These are phyloP conservation scores for Chlamydomonas sp. DNA, from an alignment of 139 green algal species.

Conservation along the genomic window DNA sequence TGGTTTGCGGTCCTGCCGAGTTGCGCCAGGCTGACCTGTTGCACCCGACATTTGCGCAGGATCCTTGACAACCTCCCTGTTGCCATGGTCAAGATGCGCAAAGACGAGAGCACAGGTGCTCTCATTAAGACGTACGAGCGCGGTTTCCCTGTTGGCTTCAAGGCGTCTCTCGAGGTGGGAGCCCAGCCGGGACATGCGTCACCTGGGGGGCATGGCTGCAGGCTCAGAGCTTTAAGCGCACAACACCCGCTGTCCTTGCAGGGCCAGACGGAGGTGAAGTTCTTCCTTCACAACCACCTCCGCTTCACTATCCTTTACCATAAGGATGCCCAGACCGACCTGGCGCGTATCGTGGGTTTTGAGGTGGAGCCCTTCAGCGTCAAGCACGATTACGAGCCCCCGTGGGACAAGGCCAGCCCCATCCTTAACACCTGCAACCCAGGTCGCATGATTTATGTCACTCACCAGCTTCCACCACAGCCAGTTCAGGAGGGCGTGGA, in stretches of 20 bases:
- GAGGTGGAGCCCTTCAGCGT: constrained; percentile 96
- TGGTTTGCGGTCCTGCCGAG: not conserved
- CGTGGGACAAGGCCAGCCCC: constrained; percentile 72
- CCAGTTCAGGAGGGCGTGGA: constrained; percentile 85
- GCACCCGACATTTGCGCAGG: constrained; percentile 55
- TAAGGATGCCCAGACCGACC: constrained; percentile 83
- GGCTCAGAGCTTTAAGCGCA: not conserved
- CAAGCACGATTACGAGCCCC: constrained; percentile 89
- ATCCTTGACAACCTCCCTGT: constrained; percentile 99
- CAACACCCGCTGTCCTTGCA: constrained; percentile 1
- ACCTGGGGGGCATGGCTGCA: not conserved
- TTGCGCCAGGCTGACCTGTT: too few species aligned
- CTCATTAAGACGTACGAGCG: constrained; percentile 95
- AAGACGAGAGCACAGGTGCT: constrained; percentile 73
- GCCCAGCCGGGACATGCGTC: not conserved
- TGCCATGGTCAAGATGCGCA: constrained; percentile 88
- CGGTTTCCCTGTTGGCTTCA: constrained; percentile 94
- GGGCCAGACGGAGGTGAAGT: constrained; percentile 74
- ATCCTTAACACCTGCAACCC: constrained; percentile 94
- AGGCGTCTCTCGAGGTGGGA: constrained; percentile 65
- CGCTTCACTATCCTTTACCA: constrained; percentile 98
- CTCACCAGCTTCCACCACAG: constrained; percentile 78
- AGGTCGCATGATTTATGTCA: constrained; percentile 81
- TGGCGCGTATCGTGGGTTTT: constrained; percentile 96
- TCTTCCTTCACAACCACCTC: constrained; percentile 97